Base-by-base conservation (phyloP, 202 grass and related monocot genomes). In the Setaria viridis region DNA sequence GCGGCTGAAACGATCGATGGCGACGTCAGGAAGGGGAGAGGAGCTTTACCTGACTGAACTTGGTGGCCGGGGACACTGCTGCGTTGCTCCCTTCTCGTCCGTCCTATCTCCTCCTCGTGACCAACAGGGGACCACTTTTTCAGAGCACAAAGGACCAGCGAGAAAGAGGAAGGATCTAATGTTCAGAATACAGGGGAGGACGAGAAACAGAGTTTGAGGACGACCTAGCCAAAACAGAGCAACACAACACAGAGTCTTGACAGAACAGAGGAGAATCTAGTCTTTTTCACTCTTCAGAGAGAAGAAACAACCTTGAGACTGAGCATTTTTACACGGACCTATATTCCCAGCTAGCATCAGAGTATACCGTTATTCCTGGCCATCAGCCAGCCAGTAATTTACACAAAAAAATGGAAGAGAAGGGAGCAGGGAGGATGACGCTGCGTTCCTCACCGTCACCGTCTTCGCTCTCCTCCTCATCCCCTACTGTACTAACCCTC, bases 361-460 rank as follows among this genome's bases (percentile, higher is more conserved):
- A 30, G 5, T 41, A 21, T 32, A 37, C 47, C 46, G 50, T 55
- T 70, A 63, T 53, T 57, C 39, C 16, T 77, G 62, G 29, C 7
- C 11, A 33, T 47, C 5, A 65, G 76, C 29, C 33, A 50, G 75
- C 63, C 56, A 84, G 59, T 69, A 89, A 82, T 64, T 81, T 89
- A 89, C 89, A 94, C 67, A 90, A 87, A 93, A 90, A 87, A 93
- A 93, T 42, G 70, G 83, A 87, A 88, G 58, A 84, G 53, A 59
- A 29, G 86, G 84, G 68, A 53, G 57, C 82, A 32, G 71, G 69
- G 56, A 75, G 79, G 86, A 81, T 25, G 25, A 25, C 25, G 25
- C 25, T 25, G 25, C 25, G 25, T 25, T 25, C 25, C 25, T 25
- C 25, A 25, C 25, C 25, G 25, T 25, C 50, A 1, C 39, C 8